phyloP scores from a whole-genome alignment of 805 yeast species.

The Jamesozyma gamospora region DNA sequence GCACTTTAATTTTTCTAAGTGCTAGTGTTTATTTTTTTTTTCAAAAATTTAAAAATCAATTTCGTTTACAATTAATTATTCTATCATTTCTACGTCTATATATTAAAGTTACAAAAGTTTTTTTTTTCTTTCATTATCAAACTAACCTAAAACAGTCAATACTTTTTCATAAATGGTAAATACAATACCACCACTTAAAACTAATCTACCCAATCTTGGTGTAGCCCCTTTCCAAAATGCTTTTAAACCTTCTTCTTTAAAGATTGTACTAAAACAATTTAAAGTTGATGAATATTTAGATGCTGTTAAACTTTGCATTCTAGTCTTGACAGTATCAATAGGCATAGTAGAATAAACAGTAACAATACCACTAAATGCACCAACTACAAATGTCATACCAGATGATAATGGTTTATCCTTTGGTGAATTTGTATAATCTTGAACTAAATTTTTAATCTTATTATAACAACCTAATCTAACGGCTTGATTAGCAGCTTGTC shows the following conservation, averaged over 20 bases:
- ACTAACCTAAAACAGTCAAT: slow-evolving; percentile 34
- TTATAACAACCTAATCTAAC: slow-evolving; percentile 91
- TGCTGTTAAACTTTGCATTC: slow-evolving; percentile 92
- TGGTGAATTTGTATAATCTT: slow-evolving; percentile 54
- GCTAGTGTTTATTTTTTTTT: no score
- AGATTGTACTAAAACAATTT: slow-evolving; percentile 72
- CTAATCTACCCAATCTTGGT: slow-evolving; percentile 85
- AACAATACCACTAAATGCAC: slow-evolving; percentile 81
- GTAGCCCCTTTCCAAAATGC: slow-evolving; percentile 99
- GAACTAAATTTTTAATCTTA: slow-evolving; percentile 70
- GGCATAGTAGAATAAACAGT: slow-evolving; percentile 95
- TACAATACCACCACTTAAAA: slow-evolving; percentile 93
- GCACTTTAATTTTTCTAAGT: no score
- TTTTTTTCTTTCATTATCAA: no score
- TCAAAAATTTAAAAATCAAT: no score
- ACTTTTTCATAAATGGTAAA: slow-evolving; percentile 93
- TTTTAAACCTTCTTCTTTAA: slow-evolving; percentile 76
- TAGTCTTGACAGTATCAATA: slow-evolving; percentile 87
- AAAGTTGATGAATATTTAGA: slow-evolving; percentile 61
- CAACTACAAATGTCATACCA: slow-evolving; percentile 73
- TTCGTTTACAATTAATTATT: background rate
- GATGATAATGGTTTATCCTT: slow-evolving; percentile 69
- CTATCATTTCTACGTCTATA: background rate
- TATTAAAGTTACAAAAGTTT: no score
- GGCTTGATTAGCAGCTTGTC: slow-evolving; percentile 94